Conservation (phyloP, 2,329 filamentous ascomycete genomes). For the Ophiostoma pallidulum region DNA sequence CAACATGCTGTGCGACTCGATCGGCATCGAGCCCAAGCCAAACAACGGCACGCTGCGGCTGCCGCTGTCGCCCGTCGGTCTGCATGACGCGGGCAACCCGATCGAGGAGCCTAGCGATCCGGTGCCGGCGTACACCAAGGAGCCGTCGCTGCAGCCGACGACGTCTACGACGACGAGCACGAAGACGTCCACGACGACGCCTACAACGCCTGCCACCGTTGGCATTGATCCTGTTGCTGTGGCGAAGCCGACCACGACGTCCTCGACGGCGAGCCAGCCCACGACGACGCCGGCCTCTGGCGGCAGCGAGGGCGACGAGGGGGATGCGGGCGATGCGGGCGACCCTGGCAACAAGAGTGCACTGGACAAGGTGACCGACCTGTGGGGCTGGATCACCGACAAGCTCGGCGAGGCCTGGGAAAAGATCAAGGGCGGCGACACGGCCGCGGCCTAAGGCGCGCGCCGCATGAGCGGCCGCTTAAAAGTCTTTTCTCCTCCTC, state of each 20-base stretch:
- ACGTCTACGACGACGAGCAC: slow-evolving; percentile 7
- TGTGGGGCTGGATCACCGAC: slow-evolving; percentile 44
- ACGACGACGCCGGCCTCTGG: slow-evolving; percentile 7
- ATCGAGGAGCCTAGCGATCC: slow-evolving; percentile 47
- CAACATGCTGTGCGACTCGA: slow-evolving; percentile 84
- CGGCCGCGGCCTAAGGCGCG: background rate
- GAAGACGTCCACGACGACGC: slow-evolving; percentile 10
- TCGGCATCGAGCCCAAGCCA: slow-evolving; percentile 60
- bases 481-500: background rate
- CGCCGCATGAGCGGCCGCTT: no score
- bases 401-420: slow-evolving; percentile 38
- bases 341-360: slow-evolving; percentile 18
- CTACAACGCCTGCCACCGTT: background rate
- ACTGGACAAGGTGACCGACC: slow-evolving; percentile 26
- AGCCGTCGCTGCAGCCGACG: slow-evolving; percentile 1
- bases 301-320: slow-evolving; percentile 12
- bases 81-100: slow-evolving; percentile 45
- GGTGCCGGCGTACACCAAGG: slow-evolving; percentile 22
- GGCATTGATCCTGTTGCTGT: slow-evolving; percentile 3
- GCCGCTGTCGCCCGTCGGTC: slow-evolving; percentile 53
- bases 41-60: slow-evolving; percentile 84
- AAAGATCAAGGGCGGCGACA: slow-evolving; percentile 27
- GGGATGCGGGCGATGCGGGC: no score
- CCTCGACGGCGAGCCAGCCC: background rate
- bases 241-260: background rate